Evolutionary conservation across 2,329 filamentous ascomycete genomes (phyloP).

Genomic region (Fusarium sp.): DNA sequence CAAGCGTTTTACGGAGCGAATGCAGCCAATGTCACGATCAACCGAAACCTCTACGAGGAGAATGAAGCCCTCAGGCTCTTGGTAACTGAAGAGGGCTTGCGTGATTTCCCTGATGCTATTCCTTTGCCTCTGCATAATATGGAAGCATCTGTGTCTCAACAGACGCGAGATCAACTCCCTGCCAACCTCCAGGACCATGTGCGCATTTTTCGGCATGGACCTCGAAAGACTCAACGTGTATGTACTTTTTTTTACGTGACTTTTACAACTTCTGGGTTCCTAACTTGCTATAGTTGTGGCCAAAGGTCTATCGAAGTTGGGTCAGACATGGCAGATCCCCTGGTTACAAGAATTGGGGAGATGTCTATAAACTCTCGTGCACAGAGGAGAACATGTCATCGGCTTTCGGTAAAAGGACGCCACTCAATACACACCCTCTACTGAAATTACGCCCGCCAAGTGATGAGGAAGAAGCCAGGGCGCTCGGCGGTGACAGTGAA

Average conservation of each 20-base stretch:
- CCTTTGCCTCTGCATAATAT: not conserved
- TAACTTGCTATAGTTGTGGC: slow-evolving; percentile 32
- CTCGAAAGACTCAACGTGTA: slow-evolving; percentile 25
- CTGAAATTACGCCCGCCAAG: slow-evolving; percentile 22
- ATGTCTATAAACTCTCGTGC: slow-evolving; percentile 34
- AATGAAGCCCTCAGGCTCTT: not conserved
- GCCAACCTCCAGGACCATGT: accelerated
- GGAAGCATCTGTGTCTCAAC: not conserved
- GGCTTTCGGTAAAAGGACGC: not conserved
- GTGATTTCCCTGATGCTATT: not conserved
- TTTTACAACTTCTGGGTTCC: not conserved
- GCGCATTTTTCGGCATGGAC: not conserved
- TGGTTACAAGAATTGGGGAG: not conserved
- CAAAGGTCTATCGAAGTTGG: not conserved
- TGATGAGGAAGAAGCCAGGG: not conserved
- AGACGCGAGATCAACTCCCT: accelerated
- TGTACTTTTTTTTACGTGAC: not conserved
- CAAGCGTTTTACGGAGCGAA: slow-evolving; percentile 3
- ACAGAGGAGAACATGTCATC: slow-evolving; percentile 43
- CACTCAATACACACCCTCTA: slow-evolving; percentile 28
- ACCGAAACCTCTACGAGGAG: not conserved
- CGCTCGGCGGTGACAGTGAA: not conserved
- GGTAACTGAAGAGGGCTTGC: not conserved
- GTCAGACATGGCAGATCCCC: not conserved
- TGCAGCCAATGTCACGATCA: not conserved